phyloP scores from a whole-genome alignment of 2,329 filamentous ascomycete genomes.

The Neospermospora avenae region DNA sequence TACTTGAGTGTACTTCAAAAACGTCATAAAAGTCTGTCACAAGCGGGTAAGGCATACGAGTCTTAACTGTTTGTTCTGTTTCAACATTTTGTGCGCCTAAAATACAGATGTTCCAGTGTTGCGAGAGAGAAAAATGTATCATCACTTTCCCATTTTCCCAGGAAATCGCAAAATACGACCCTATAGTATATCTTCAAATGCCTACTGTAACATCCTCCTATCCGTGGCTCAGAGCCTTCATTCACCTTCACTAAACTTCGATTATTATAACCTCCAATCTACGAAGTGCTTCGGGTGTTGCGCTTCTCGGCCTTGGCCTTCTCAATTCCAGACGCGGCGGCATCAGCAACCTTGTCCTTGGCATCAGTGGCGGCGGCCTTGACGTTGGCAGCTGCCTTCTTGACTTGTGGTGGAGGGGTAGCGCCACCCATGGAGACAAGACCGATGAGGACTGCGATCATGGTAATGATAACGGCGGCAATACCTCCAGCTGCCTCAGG shows the following conservation, averaged over 20 bases:
- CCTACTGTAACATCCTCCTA: conserved; percentile 11
- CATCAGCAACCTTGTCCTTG: conserved; percentile 68
- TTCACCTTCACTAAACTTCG: background rate
- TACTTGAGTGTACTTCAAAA: too few species aligned
- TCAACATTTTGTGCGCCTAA: conserved; percentile 29
- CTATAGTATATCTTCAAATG: conserved; percentile 14
- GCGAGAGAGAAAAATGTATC: too few species aligned
- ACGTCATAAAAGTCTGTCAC: too few species aligned
- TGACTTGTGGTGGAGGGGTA: conserved; percentile 66
- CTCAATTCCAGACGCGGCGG: conserved; percentile 60
- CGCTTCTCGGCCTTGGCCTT: conserved; percentile 61
- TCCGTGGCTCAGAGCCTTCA: background rate
- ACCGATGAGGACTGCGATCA: conserved; percentile 68
- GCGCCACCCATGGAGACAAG: conserved; percentile 62
- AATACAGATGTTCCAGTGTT: conserved; percentile 23
- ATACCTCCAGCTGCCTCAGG: conserved; percentile 86
- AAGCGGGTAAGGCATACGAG: too few species aligned
- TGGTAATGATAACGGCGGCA: conserved; percentile 64
- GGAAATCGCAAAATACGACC: conserved; percentile 15
- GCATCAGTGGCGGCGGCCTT: conserved; percentile 73
- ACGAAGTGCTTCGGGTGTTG: conserved; percentile 32
- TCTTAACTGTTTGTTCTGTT: too few species aligned
- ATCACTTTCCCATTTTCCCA: background rate
- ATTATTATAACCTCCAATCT: conserved; percentile 10
- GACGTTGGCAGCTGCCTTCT: conserved; percentile 63